These are phyloP conservation scores for Neurospora africana DNA, from an alignment of 495 filamentous ascomycete genomes.

Conservation along the genomic window DNA sequence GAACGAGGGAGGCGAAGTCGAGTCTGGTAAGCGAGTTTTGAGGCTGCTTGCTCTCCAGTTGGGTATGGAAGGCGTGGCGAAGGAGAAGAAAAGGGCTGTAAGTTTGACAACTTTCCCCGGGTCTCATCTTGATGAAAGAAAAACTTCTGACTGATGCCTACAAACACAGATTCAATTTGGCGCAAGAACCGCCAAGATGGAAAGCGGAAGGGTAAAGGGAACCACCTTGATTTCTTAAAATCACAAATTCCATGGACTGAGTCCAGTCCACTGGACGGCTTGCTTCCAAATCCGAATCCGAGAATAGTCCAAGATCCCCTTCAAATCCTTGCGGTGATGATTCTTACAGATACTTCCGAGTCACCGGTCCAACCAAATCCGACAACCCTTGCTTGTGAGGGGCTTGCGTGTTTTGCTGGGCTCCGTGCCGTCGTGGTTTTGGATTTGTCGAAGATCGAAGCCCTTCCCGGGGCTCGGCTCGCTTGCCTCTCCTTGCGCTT, in stretches of 20 bases:
- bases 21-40: constrained; percentile 72
- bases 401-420: neutral
- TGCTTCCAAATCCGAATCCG: neutral
- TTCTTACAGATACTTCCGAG: constrained; percentile 51
- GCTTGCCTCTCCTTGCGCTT: constrained; percentile 2
- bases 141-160: constrained; percentile 1
- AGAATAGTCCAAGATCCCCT: neutral
- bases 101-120: constrained; percentile 7
- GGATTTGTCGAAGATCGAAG: constrained; percentile 16
- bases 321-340: constrained; percentile 41
- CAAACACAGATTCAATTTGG: constrained; percentile 65
- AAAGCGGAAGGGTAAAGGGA: constrained; percentile 59
- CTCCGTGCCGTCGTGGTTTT: constrained; percentile 11
- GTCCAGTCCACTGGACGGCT: neutral
- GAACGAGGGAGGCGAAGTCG: constrained; percentile 36
- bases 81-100: constrained; percentile 84
- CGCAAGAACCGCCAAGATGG: constrained; percentile 77
- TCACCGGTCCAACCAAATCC: constrained; percentile 19
- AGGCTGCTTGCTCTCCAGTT: constrained; percentile 67
- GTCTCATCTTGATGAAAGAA: neutral
- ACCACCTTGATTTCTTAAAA: constrained; percentile 39
- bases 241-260: neutral
- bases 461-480: constrained; percentile 9
- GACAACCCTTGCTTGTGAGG: neutral
- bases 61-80: constrained; percentile 57